Percentiles rank a stretch among this genome's conserved stretches.
Conservation (phyloP, 1,139 yeast species). For the Blastobotrys indianensis region DNA sequence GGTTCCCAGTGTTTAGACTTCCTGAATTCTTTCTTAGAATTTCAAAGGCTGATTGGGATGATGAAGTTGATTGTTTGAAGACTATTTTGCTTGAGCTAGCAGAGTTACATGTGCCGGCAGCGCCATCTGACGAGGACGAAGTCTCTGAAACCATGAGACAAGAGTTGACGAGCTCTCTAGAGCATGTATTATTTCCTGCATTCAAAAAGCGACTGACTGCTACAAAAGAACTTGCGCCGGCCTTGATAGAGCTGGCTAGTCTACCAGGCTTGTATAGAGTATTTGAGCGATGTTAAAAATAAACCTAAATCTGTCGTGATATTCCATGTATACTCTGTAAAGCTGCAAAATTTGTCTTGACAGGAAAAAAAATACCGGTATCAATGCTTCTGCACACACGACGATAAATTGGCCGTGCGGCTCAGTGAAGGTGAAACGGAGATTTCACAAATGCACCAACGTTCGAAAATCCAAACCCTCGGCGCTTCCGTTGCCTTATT, state of each 20-base stretch:
- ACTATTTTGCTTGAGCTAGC: slow-evolving; percentile 67
- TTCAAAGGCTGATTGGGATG: slow-evolving; percentile 57
- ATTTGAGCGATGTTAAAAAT: slow-evolving; percentile 73
- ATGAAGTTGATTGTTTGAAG: slow-evolving; percentile 61
- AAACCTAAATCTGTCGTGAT: not conserved
- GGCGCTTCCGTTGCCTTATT: too few relatives aligned
- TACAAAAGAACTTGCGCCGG: slow-evolving; percentile 45
- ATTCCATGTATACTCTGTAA: not conserved
- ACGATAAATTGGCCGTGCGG: too few relatives aligned
- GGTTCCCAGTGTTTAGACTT: slow-evolving; percentile 55
- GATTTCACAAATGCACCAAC: too few relatives aligned
- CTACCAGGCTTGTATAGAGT: slow-evolving; percentile 86
- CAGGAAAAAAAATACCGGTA: too few relatives aligned
- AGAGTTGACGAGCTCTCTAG: slow-evolving; percentile 36
- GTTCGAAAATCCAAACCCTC: too few relatives aligned
- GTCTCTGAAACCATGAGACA: slow-evolving; percentile 12
- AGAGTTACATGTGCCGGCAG: slow-evolving; percentile 65
- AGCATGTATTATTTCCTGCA: slow-evolving; percentile 59
- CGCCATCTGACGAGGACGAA: slow-evolving; percentile 29
- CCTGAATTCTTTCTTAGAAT: slow-evolving; percentile 62
- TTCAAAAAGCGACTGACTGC: slow-evolving; percentile 63
- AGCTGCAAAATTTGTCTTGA: too few relatives aligned
- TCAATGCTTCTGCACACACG: too few relatives aligned
- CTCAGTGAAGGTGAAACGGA: too few relatives aligned
- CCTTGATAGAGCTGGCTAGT: slow-evolving; percentile 80